These are phyloP conservation scores for Phytophthora hybrid DNA, from an alignment of 352 stramenopile species.

Conservation along the genomic window DNA sequence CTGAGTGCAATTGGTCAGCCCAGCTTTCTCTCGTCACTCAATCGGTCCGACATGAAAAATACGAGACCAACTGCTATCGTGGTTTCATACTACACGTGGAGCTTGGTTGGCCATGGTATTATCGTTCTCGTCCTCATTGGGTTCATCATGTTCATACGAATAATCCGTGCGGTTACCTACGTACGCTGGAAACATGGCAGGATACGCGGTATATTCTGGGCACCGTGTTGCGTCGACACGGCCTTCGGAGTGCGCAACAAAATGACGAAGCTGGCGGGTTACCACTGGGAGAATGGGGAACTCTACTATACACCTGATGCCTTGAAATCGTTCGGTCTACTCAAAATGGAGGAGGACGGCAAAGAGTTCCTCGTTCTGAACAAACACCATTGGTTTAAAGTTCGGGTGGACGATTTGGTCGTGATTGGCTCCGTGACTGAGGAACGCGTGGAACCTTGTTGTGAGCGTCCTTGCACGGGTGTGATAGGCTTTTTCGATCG, in stretches of 20 bases:
- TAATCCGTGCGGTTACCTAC: not conserved
- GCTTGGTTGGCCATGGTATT: conserved; percentile 7
- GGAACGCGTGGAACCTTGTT: conserved; percentile 13
- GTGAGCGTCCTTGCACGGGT: conserved; percentile 21
- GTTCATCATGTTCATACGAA: conserved; percentile 1
- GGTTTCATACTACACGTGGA: conserved; percentile 16
- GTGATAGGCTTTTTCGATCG: conserved; percentile 24
- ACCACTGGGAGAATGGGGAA: conserved; percentile 6
- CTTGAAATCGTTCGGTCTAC: conserved; percentile 20
- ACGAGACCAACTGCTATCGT: not conserved
- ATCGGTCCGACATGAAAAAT: conserved; percentile 7
- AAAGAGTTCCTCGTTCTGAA: conserved; percentile 18
- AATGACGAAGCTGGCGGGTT: conserved; percentile 21
- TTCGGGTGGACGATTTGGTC: conserved; percentile 3
- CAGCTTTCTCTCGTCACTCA: conserved; percentile 14
- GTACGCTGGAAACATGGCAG: not conserved
- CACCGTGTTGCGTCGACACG: not conserved
- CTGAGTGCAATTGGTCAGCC: conserved; percentile 7
- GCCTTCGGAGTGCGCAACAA: not conserved
- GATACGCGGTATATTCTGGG: not conserved
- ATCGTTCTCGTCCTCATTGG: not conserved
- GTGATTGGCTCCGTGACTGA: conserved; percentile 11
- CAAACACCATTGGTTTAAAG: conserved; percentile 12
- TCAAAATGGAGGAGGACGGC: conserved; percentile 16
- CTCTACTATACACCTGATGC: conserved; percentile 20